Conservation (phyloP, 441 rosid species). For the Viola pubescens region DNA sequence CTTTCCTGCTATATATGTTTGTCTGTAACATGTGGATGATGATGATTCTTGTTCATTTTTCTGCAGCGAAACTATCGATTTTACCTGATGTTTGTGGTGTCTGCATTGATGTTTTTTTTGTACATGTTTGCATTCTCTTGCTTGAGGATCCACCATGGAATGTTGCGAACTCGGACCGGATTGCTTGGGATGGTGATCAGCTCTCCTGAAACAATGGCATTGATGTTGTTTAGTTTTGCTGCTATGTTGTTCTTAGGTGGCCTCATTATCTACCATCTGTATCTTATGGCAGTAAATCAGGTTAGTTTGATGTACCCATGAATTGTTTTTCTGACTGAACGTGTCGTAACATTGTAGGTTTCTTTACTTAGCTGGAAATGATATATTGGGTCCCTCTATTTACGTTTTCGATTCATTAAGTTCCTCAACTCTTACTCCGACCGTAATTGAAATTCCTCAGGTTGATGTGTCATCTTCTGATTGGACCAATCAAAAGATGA, state of each 20-base stretch:
- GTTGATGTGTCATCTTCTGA: no score
- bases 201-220: slow-evolving; percentile 28
- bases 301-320: slow-evolving; percentile 12
- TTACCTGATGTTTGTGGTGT: slow-evolving; percentile 29
- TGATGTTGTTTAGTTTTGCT: slow-evolving; percentile 28
- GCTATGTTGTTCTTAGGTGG: slow-evolving; percentile 38
- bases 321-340: not conserved
- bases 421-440: no score
- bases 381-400: no score
- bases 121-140: slow-evolving; percentile 33
- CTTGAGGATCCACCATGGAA: slow-evolving; percentile 29
- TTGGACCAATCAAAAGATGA: no score
- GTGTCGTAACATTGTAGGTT: no score
- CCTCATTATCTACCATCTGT: slow-evolving; percentile 32
- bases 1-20: not conserved
- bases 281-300: slow-evolving; percentile 40
- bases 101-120: slow-evolving; percentile 31
- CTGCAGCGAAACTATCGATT: slow-evolving; percentile 47
- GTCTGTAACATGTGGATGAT: not conserved
- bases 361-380: no score
- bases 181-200: slow-evolving; percentile 20
- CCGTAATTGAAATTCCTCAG: no score
- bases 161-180: slow-evolving; percentile 15
- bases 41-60: not conserved
- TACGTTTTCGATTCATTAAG: no score